Conservation (phyloP, 1,284 basidiomycete genomes). For the Marasmius fiardii region DNA sequence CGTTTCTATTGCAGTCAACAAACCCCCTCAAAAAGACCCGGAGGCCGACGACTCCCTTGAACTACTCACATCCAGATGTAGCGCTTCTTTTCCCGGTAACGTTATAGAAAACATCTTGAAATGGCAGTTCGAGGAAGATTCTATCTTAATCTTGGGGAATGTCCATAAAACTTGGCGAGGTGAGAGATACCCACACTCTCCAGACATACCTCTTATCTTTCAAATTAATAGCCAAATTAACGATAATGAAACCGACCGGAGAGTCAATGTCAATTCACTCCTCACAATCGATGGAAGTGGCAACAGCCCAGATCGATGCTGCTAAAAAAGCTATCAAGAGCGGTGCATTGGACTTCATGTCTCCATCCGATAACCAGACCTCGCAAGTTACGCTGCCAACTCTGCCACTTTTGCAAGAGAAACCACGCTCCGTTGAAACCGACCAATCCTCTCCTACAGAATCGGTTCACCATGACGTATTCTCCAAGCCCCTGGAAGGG, state of each 20-base stretch:
- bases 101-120: background rate
- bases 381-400: background rate
- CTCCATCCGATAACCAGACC: background rate
- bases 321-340: background rate
- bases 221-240: background rate
- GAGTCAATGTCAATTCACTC: background rate
- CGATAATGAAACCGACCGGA: background rate
- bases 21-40: background rate
- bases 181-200: background rate
- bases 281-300: background rate
- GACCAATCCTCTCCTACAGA: background rate
- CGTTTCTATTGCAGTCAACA: no score
- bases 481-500: no score
- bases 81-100: background rate
- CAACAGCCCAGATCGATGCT: background rate
- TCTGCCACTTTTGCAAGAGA: background rate
- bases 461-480: no score
- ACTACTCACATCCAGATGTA: background rate
- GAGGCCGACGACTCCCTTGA: background rate
- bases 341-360: background rate
- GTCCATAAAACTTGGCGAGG: background rate
- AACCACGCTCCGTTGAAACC: background rate
- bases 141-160: background rate
- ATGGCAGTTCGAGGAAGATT: background rate
- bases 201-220: background rate